phyloP scores from a whole-genome alignment of 2,329 filamentous ascomycete genomes.

The Tolypocladium nubicola region DNA sequence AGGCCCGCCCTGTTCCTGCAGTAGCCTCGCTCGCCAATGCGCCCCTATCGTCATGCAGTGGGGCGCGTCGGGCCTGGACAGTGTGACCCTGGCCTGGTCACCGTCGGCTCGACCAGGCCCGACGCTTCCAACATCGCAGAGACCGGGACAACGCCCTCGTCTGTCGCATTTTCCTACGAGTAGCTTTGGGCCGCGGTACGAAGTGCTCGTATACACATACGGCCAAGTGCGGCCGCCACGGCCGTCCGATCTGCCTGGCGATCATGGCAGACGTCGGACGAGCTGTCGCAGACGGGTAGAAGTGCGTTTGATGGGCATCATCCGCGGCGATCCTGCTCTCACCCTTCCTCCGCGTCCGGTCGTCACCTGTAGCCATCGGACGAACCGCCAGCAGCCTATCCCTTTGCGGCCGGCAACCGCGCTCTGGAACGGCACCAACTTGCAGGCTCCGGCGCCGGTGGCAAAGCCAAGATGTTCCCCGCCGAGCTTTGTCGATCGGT shows the following conservation, averaged over 20 bases:
- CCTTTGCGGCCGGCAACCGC: no score
- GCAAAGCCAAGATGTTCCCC: neutral
- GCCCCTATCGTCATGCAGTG: constrained; percentile 3
- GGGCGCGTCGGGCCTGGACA: neutral
- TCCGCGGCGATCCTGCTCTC: neutral
- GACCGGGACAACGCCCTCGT: neutral
- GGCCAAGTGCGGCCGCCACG: neutral
- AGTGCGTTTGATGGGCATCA: neutral
- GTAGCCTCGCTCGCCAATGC: constrained; percentile 5
- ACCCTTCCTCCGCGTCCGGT: neutral
- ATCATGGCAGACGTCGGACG: neutral
- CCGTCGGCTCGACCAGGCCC: neutral
- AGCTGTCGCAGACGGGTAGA: neutral
- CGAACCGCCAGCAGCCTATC: neutral
- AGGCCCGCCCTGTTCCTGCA: constrained; percentile 7
- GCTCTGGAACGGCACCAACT: no score
- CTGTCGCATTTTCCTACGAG: no score
- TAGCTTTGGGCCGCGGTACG: no score
- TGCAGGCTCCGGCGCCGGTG: neutral
- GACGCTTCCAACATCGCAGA: neutral
- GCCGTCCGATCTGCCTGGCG: neutral
- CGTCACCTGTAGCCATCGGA: neutral
- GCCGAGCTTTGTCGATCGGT: neutral
- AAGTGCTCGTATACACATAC: no score
- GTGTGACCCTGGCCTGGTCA: neutral